A percentile compares a stretch with the other conserved stretches of the same genome.
Conservation (phyloP, 192 early-diverging fungal genomes). For the Rhizophagus sp. region DNA sequence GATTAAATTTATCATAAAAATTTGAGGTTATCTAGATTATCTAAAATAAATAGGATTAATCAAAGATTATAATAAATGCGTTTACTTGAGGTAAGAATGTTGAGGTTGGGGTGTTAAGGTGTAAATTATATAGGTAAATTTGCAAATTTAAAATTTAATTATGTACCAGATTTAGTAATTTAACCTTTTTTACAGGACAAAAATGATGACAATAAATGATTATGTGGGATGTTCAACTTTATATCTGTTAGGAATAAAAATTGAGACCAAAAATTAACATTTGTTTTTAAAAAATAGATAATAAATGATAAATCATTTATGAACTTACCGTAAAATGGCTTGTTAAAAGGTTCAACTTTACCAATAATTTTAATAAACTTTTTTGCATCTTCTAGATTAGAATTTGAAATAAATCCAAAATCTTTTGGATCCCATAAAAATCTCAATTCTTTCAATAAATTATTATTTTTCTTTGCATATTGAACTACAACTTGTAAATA, state of each 20-base stretch:
- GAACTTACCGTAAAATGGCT: not conserved
- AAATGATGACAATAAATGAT: not conserved
- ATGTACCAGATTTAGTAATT: not conserved
- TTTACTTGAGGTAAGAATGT: too few species aligned
- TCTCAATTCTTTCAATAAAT: not conserved
- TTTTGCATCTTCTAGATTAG: not conserved
- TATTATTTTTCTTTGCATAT: not conserved
- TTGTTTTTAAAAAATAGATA: too few species aligned
- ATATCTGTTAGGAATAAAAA: not conserved
- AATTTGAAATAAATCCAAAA: not conserved
- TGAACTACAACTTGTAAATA: not conserved
- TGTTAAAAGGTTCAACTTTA: not conserved
- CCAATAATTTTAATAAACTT: not conserved
- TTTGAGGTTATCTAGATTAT: too few species aligned
- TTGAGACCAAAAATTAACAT: not conserved
- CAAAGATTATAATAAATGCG: too few species aligned
- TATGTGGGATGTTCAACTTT: not conserved
- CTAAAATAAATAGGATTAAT: too few species aligned
- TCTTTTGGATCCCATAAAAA: not conserved
- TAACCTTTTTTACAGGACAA: not conserved
- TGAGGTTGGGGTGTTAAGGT: too few species aligned
- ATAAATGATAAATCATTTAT: not conserved
- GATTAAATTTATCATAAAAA: too few species aligned
- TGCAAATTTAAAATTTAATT: too few species aligned
- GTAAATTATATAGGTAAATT: too few species aligned